Conservation (phyloP, 768 basidiomycete genomes). For the Russula sp. region DNA sequence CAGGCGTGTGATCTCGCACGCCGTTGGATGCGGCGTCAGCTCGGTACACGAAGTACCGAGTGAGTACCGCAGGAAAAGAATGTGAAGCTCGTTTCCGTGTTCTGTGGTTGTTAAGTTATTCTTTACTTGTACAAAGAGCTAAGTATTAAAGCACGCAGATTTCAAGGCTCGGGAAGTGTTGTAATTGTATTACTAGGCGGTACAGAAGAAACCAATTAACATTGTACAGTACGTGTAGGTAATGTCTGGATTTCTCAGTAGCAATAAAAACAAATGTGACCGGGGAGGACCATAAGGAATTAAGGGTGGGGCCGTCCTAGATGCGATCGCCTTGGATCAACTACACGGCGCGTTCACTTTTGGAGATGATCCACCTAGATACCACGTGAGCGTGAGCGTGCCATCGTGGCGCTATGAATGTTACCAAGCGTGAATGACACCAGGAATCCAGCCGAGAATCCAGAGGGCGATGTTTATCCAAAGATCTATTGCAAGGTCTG, state of each 20-base stretch:
- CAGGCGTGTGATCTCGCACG: background rate
- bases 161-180: background rate
- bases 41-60: background rate
- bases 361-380: slow-evolving; percentile 32
- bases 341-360: slow-evolving; percentile 26
- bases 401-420: background rate
- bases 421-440: slow-evolving; percentile 40
- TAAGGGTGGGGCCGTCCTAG: background rate
- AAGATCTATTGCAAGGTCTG: slow-evolving; percentile 28
- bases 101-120: background rate
- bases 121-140: background rate
- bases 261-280: background rate
- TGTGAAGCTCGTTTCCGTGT: background rate
- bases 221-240: slow-evolving; percentile 1
- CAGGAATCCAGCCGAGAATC: slow-evolving; percentile 42
- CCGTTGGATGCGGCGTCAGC: background rate
- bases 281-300: background rate
- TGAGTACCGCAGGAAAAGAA: background rate
- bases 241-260: background rate
- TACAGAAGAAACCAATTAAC: background rate
- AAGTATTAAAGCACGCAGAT: background rate
- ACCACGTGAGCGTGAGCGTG: background rate
- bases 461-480: slow-evolving; percentile 38
- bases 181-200: background rate
- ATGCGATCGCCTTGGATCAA: background rate